These are phyloP conservation scores for Grifola frondosa DNA, from an alignment of 1,284 basidiomycete species.

Conservation along the genomic window DNA sequence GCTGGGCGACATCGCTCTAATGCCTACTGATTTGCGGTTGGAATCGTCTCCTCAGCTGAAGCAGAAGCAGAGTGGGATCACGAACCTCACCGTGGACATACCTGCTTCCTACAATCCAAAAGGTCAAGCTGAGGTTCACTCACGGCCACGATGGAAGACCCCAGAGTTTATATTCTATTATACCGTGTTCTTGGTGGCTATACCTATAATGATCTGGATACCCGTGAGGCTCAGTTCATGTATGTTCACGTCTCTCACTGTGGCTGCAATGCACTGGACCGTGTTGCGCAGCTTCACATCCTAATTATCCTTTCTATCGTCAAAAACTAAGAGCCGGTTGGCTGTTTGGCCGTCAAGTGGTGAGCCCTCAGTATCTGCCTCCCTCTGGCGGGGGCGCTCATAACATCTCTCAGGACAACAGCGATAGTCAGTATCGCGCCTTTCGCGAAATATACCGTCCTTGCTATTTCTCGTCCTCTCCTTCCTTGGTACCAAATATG, in stretches of 20 bases:
- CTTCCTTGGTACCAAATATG: slow-evolving; percentile 47
- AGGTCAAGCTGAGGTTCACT: slow-evolving; percentile 22
- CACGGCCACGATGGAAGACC: slow-evolving; percentile 71
- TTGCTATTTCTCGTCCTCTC: slow-evolving; percentile 52
- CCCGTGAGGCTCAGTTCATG: slow-evolving; percentile 77
- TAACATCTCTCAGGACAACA: slow-evolving; percentile 67
- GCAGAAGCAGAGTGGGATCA: slow-evolving; percentile 33
- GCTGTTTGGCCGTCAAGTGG: slow-evolving; percentile 66
- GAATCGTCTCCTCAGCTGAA: slow-evolving; percentile 15
- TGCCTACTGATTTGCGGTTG: slow-evolving; percentile 32
- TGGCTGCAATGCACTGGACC: background rate
- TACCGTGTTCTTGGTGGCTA: slow-evolving; percentile 55
- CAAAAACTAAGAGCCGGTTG: slow-evolving; percentile 65
- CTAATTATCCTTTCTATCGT: slow-evolving; percentile 70
- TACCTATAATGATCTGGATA: slow-evolving; percentile 81
- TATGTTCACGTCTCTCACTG: slow-evolving; percentile 40
- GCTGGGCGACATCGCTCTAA: slow-evolving; percentile 28
- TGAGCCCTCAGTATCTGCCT: slow-evolving; percentile 38
- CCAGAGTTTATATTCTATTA: slow-evolving; percentile 84
- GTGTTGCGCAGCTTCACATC: slow-evolving; percentile 55
- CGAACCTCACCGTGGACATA: slow-evolving; percentile 48
- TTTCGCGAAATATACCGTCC: slow-evolving; percentile 75
- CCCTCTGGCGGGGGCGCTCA: background rate
- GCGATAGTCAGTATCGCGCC: slow-evolving; percentile 81
- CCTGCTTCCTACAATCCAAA: slow-evolving; percentile 37